These are phyloP conservation scores for Sporothrix euskadiensis DNA, from an alignment of 2,329 filamentous ascomycete species.

Conservation along the genomic window DNA sequence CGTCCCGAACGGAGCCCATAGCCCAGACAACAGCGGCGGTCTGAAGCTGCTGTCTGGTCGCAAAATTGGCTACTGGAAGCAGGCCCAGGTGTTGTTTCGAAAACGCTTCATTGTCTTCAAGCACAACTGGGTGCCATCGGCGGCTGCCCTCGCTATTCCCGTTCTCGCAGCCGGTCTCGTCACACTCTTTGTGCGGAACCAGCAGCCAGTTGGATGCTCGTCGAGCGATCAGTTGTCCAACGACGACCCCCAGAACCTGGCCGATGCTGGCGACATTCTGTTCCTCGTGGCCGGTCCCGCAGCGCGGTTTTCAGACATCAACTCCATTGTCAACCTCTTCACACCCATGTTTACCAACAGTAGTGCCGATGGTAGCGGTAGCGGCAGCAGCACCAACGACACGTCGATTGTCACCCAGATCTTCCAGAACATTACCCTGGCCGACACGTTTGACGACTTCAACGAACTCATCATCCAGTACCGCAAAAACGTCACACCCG, in stretches of 20 bases:
- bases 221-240: constrained; percentile 52
- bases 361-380: constrained; percentile 18
- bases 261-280: constrained; percentile 41
- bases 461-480: constrained; percentile 62
- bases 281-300: constrained; percentile 49
- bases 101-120: constrained; percentile 78
- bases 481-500: constrained; percentile 69
- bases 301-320: constrained; percentile 42
- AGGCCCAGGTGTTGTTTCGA: constrained; percentile 71
- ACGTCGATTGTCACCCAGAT: constrained; percentile 19
- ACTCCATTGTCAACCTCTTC: constrained; percentile 41
- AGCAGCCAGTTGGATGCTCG: constrained; percentile 54
- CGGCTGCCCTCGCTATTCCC: constrained; percentile 73
- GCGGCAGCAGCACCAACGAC: constrained; percentile 25
- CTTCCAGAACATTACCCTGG: constrained; percentile 47
- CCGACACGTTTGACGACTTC: constrained; percentile 68
- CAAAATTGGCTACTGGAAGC: constrained; percentile 67
- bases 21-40: constrained; percentile 36
- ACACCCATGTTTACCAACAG: constrained; percentile 43
- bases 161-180: constrained; percentile 78
- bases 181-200: constrained; percentile 68
- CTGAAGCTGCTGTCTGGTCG: constrained; percentile 67
- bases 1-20: neutral
- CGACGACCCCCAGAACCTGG: constrained; percentile 42
- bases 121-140: constrained; percentile 74